These are phyloP conservation scores for Imleria badia DNA, from an alignment of 768 basidiomycete species.

Conservation along the genomic window DNA sequence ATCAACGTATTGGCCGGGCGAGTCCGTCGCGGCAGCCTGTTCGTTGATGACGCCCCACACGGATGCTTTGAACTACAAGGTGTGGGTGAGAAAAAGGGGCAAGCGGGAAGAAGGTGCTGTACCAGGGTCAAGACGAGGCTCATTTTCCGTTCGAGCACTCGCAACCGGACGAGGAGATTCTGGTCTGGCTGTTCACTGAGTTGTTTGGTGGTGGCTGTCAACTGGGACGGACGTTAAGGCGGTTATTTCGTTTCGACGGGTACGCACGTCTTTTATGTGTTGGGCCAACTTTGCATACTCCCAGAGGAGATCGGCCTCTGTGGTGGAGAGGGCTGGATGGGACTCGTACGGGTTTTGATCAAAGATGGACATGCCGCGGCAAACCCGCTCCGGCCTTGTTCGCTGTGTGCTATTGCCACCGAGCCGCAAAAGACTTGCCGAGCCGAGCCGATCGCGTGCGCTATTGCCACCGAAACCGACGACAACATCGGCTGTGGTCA, in stretches of 20 bases:
- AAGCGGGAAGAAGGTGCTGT: not conserved
- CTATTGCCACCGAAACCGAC: conserved; percentile 5
- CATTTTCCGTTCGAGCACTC: conserved; percentile 91
- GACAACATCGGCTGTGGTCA: not conserved
- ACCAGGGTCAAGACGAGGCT: conserved; percentile 92
- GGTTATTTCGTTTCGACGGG: no score
- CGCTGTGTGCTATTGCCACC: not conserved
- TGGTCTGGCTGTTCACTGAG: conserved; percentile 79
- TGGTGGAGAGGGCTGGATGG: conserved; percentile 60
- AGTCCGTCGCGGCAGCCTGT: conserved; percentile 42
- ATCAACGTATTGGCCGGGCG: conserved; percentile 18
- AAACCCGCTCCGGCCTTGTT: not conserved
- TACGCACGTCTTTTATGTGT: conserved; percentile 67
- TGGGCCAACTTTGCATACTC: conserved; percentile 89
- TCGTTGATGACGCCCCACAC: conserved; percentile 94
- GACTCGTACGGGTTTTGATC: conserved; percentile 69
- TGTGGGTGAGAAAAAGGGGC: conserved; percentile 1
- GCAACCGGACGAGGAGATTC: conserved; percentile 68
- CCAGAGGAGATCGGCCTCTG: conserved; percentile 84
- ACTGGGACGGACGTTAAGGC: conserved; percentile 36
- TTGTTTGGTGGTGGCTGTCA: conserved; percentile 63
- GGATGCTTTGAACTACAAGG: conserved; percentile 84
- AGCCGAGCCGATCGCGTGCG: not conserved
- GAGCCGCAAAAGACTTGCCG: not conserved
- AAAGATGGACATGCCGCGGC: conserved; percentile 27